Evolutionary conservation across 2,329 filamentous ascomycete genomes (phyloP).

Genomic region (Fusarium annulatum): DNA sequence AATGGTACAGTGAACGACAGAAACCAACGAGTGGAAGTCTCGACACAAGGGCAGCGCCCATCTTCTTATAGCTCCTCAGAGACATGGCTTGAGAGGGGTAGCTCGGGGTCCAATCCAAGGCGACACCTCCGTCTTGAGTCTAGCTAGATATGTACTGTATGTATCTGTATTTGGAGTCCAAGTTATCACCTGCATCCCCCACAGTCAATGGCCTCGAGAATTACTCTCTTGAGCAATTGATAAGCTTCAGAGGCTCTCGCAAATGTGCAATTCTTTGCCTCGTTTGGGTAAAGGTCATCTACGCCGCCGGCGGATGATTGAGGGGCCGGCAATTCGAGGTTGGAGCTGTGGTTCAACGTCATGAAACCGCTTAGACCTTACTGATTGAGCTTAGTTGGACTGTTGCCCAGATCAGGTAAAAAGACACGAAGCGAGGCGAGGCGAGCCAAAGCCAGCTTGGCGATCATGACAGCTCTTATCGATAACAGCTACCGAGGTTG

Average conservation of each 20-base stretch:
- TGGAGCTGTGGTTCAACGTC: slow-evolving; percentile 18
- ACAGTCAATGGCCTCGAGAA: slow-evolving; percentile 14
- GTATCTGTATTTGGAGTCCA: neutral
- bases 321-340: slow-evolving; percentile 21
- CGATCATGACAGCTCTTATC: slow-evolving; percentile 31
- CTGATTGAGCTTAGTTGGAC: slow-evolving; percentile 21
- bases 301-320: slow-evolving; percentile 5
- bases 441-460: neutral
- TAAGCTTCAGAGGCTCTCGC: slow-evolving; percentile 5
- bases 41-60: slow-evolving; percentile 24
- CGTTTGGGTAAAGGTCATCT: slow-evolving; percentile 23
- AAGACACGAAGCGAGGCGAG: neutral
- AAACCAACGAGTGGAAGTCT: slow-evolving; percentile 8
- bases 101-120: neutral
- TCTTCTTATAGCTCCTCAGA: slow-evolving; percentile 36
- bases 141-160: slow-evolving; percentile 2
- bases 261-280: slow-evolving; percentile 27
- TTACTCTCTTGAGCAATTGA: slow-evolving; percentile 15
- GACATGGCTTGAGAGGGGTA: slow-evolving; percentile 32
- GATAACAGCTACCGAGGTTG: slow-evolving; percentile 13
- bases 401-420: neutral
- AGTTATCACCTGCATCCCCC: slow-evolving; percentile 28
- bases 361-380: slow-evolving; percentile 25
- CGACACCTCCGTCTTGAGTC: slow-evolving; percentile 5
- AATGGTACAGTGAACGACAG: slow-evolving; percentile 5